Evolutionary conservation across 2,329 filamentous ascomycete species (phyloP).

Genomic region (Mollisiaceae sp.): DNA sequence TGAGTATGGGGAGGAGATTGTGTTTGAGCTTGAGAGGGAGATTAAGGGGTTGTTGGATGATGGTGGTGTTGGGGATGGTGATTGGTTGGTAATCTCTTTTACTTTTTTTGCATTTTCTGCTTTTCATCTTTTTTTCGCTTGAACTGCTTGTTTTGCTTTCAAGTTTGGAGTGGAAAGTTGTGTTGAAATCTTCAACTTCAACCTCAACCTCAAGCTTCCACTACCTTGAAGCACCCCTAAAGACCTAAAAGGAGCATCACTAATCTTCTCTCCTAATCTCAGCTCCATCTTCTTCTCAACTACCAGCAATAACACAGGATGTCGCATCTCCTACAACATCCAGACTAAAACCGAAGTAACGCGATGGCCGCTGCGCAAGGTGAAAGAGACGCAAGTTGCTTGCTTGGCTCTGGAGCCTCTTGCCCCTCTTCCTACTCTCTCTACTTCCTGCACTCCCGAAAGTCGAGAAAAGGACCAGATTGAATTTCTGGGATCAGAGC

Average conservation of each 20-base stretch:
- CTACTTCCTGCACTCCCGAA: not conserved
- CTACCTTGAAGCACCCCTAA: too few species aligned
- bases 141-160: not conserved
- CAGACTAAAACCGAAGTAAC: not conserved
- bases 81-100: not conserved
- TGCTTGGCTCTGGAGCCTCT: not conserved
- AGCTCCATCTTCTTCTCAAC: too few species aligned
- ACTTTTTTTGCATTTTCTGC: not conserved
- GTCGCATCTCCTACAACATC: not conserved
- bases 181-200: too few species aligned
- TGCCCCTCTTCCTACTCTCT: not conserved
- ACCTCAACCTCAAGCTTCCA: too few species aligned
- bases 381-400: not conserved
- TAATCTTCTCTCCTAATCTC: too few species aligned
- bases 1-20: not conserved
- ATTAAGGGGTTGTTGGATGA: not conserved
- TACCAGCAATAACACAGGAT: too few species aligned
- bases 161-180: not conserved
- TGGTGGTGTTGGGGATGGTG: not conserved
- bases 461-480: not conserved
- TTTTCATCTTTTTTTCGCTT: not conserved
- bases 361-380: not conserved
- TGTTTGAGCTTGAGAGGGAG: not conserved
- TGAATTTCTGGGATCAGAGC: not conserved
- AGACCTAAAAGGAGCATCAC: too few species aligned